Evolutionary conservation across 768 basidiomycete genomes (phyloP), one percentile per base, ranked within the genome.

Genomic region (Lactarius deliciosus): DNA sequence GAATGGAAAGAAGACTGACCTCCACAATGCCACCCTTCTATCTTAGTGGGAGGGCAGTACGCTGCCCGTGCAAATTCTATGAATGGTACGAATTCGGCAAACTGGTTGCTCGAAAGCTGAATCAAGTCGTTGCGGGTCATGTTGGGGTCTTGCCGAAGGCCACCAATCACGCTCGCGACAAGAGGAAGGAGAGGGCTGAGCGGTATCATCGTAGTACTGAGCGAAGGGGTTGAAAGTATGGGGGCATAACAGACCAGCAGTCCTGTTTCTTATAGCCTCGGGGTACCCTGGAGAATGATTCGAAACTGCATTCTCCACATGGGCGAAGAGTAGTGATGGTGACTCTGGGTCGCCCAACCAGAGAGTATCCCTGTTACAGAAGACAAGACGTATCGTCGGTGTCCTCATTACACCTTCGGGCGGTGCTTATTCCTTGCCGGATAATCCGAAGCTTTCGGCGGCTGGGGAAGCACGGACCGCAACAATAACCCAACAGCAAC

Each of bases 41-140:
- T 68, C 57, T 72, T 75, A 64, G 69, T 73, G 0, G 80, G 75
- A 2, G 76, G 45, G 69, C 85, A 86, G 72, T 86, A 86, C 16
- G 84, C 81, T 5, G 85, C 85, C 25, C 82, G 77, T 40, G 85
- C 83, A 73, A 86, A 82, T 71, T 83, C 77, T 0, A 81, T 79
- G 64, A 77, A 85, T 11, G 83, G 82, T 0, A 78, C 74, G 41
- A 83, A 77, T 28, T 69, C 75, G 7, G 77, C 60, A 57, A 84
- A 72, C 63, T 80, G 75, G 0, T 71, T 55, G 0, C 76, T 18
- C 0, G 81, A 63, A 47, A 79, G 63, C 36, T 65, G 47, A 18
- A 69, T 75, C 57, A 77, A 73, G 15, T 36, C 10, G 15, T 18
- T 38, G 13, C 25, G 4, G 28, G 22, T 28, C 36, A 8, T 5